These are phyloP conservation scores for Cordyceps fumosorosea DNA, from an alignment of 2,329 filamentous ascomycete species.

Conservation along the genomic window DNA sequence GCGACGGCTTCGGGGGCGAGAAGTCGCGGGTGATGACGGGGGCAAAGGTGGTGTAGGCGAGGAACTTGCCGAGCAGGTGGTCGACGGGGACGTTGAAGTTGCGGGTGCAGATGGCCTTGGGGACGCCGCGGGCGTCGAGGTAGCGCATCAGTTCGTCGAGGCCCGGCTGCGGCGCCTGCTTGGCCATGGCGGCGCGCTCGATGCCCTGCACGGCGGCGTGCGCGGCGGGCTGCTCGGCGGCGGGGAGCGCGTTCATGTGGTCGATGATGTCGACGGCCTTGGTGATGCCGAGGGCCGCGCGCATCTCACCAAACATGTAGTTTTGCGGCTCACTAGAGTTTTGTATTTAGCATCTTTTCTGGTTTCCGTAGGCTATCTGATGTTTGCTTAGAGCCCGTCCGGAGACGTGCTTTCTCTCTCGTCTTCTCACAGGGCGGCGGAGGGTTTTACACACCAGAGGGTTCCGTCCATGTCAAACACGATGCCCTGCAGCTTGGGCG, in stretches of 20 bases:
- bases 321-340: slow-evolving; percentile 73
- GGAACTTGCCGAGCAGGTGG: slow-evolving; percentile 69
- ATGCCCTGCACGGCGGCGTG: slow-evolving; percentile 70
- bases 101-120: slow-evolving; percentile 84
- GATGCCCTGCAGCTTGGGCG: slow-evolving; percentile 49
- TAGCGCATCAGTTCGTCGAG: slow-evolving; percentile 74
- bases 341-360: not conserved
- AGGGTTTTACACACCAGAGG: slow-evolving; percentile 59
- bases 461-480: slow-evolving; percentile 97
- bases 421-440: not conserved
- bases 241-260: slow-evolving; percentile 71
- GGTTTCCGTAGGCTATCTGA: slow-evolving; percentile 6
- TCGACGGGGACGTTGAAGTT: slow-evolving; percentile 81
- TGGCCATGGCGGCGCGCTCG: slow-evolving; percentile 72
- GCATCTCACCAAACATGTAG: slow-evolving; percentile 94
- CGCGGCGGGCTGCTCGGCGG: slow-evolving; percentile 52
- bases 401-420: not conserved
- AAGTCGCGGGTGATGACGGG: slow-evolving; percentile 84
- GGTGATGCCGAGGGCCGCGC: slow-evolving; percentile 62
- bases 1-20: slow-evolving; percentile 76
- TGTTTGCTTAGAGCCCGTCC: not conserved
- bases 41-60: slow-evolving; percentile 59
- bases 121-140: slow-evolving; percentile 52
- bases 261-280: slow-evolving; percentile 77
- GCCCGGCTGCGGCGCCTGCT: slow-evolving; percentile 76